Percentiles rank a stretch among this genome's conserved stretches.
These are phyloP conservation scores for Fragaria ananassa DNA, from an alignment of 306 rosid genomes.

Conservation along the genomic window DNA sequence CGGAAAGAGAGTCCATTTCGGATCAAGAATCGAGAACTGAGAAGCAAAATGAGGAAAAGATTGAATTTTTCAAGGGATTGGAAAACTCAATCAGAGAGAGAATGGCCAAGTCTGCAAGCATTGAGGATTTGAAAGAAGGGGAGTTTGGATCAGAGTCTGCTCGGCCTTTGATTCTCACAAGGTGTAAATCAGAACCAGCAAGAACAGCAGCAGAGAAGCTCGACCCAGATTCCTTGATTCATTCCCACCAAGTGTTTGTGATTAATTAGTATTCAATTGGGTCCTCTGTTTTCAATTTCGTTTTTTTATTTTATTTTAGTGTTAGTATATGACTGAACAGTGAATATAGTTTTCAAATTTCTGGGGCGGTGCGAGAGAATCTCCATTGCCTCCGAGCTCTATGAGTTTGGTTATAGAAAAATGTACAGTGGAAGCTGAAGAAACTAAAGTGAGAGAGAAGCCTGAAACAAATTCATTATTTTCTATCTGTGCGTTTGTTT, in stretches of 20 bases:
- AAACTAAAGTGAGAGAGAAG: not conserved
- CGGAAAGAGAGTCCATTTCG: constrained; percentile 36
- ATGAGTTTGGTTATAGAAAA: constrained; percentile 12
- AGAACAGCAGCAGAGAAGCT: constrained; percentile 51
- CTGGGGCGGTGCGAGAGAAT: constrained; percentile 39
- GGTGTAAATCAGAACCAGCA: constrained; percentile 84
- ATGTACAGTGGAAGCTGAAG: constrained; percentile 12
- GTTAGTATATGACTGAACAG: constrained; percentile 3
- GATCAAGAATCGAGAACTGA: constrained; percentile 28
- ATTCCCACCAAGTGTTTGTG: constrained; percentile 37
- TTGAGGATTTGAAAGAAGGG: constrained; percentile 23
- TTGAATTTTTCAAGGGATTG: constrained; percentile 29
- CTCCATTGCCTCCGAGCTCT: constrained; percentile 20
- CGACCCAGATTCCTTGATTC: constrained; percentile 50
- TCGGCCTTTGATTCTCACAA: constrained; percentile 49
- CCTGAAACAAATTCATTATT: not conserved
- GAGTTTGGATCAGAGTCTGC: constrained; percentile 20
- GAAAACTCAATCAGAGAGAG: constrained; percentile 37
- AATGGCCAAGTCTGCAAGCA: constrained; percentile 32
- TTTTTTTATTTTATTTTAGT: not conserved
- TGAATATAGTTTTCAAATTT: not conserved
- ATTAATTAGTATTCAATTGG: constrained; percentile 29
- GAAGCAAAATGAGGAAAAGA: constrained; percentile 34
- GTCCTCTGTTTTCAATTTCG: not conserved
- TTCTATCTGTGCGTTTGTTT: constrained; percentile 14